Evolutionary conservation across 202 grass and related monocot species (phyloP).

Genomic region (Dendrocalamus latiflorus): DNA sequence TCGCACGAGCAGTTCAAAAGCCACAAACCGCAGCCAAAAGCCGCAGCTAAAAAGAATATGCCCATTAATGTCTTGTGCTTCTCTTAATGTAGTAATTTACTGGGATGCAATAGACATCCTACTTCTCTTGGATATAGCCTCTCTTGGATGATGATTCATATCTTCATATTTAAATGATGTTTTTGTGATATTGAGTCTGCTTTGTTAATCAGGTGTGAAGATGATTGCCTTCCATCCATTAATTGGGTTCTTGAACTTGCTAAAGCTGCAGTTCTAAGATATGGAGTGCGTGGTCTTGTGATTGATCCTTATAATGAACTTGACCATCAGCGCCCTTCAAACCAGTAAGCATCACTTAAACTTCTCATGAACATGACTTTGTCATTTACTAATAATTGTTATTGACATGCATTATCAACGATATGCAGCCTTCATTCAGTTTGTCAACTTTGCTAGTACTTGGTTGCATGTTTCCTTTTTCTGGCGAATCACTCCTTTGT

Average conservation of each 20-base stretch:
- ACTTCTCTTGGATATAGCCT: not conserved
- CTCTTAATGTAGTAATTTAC: not conserved
- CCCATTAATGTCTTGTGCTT: constrained; percentile 14
- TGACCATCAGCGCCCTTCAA: constrained; percentile 81
- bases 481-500: constrained; percentile 7
- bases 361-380: not conserved
- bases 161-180: not conserved
- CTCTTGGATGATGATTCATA: not conserved
- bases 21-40: no score
- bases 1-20: no score
- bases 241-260: constrained; percentile 86
- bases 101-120: not conserved
- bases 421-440: constrained; percentile 6
- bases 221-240: constrained; percentile 78
- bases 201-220: constrained; percentile 59
- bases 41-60: no score
- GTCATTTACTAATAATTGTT: not conserved
- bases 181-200: constrained; percentile 17
- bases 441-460: not conserved
- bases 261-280: constrained; percentile 80
- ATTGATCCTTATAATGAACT: constrained; percentile 99
- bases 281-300: constrained; percentile 84
- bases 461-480: not conserved
- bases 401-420: not conserved
- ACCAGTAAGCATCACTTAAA: constrained; percentile 49